phyloP scores from a whole-genome alignment of 441 rosid species.

The Melastoma candidum region DNA sequence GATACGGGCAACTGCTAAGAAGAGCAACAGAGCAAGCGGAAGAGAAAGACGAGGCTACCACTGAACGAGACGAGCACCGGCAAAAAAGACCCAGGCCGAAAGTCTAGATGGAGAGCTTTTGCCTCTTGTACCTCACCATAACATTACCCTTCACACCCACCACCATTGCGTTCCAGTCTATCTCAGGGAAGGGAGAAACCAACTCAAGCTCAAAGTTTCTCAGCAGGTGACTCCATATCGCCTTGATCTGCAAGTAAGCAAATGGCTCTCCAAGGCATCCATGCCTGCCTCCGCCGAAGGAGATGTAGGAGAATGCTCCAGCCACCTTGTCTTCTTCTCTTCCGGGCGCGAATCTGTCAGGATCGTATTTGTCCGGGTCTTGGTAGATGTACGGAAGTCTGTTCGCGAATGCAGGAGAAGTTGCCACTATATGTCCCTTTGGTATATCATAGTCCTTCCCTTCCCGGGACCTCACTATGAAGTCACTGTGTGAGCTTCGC shows the following conservation, averaged over 20 bases:
- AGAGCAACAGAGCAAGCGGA: no score
- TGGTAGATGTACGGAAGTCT: slow-evolving; percentile 73
- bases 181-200: slow-evolving; percentile 91
- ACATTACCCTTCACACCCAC: slow-evolving; percentile 97
- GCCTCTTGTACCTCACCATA: slow-evolving; percentile 89
- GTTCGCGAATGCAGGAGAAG: slow-evolving; percentile 97
- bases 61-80: no score
- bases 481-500: slow-evolving; percentile 79
- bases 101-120: slow-evolving; percentile 29
- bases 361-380: slow-evolving; percentile 83
- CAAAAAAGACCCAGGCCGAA: no score
- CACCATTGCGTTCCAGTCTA: slow-evolving; percentile 99
- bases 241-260: slow-evolving; percentile 98
- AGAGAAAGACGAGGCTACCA: no score
- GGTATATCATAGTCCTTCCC: slow-evolving; percentile 88
- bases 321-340: slow-evolving; percentile 95
- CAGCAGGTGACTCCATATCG: slow-evolving; percentile 95
- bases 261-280: slow-evolving; percentile 99
- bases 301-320: slow-evolving; percentile 79
- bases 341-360: slow-evolving; percentile 69
- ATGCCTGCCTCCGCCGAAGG: slow-evolving; percentile 97
- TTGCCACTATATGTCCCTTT: slow-evolving; percentile 89
- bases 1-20: no score
- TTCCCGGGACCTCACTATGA: slow-evolving; percentile 66
- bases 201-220: slow-evolving; percentile 88